These are phyloP conservation scores for Monilinia fructicola DNA, from an alignment of 2,329 filamentous ascomycete genomes.

Conservation along the genomic window DNA sequence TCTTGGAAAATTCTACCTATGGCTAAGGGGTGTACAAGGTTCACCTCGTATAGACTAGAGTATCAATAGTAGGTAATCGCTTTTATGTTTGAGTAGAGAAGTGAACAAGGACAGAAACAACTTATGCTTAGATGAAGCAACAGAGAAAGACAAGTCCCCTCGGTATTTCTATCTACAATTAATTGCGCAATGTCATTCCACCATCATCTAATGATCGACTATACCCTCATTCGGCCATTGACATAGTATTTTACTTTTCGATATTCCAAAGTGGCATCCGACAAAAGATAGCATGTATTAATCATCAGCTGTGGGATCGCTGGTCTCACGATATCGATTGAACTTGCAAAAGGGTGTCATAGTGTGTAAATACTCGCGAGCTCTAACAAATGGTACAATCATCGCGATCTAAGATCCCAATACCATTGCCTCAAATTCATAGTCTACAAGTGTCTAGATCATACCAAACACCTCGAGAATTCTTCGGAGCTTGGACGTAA, in stretches of 20 bases:
- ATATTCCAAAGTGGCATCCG: neutral
- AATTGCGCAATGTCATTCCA: neutral
- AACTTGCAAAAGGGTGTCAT: slow-evolving; percentile 27
- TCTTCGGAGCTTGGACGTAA: neutral
- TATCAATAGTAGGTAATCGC: neutral
- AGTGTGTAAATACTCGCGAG: slow-evolving; percentile 18
- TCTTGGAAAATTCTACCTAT: neutral
- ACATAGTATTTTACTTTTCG: slow-evolving; percentile 1
- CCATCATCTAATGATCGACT: neutral
- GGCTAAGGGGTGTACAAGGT: neutral
- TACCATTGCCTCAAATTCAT: neutral
- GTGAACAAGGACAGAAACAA: neutral
- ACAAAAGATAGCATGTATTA: slow-evolving; percentile 27
- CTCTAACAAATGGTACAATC: neutral
- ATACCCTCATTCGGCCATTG: neutral
- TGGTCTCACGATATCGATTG: slow-evolving; percentile 29
- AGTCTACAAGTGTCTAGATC: slow-evolving; percentile 3
- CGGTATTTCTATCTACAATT: neutral
- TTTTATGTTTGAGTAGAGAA: neutral
- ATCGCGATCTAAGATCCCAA: neutral
- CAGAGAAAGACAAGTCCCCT: neutral
- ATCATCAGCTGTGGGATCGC: slow-evolving; percentile 30
- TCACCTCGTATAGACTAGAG: neutral
- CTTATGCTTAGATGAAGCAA: neutral
- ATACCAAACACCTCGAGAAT: neutral